Evolutionary conservation across 2,329 filamentous ascomycete species (phyloP).

Genomic region (Fusarium hainanense): DNA sequence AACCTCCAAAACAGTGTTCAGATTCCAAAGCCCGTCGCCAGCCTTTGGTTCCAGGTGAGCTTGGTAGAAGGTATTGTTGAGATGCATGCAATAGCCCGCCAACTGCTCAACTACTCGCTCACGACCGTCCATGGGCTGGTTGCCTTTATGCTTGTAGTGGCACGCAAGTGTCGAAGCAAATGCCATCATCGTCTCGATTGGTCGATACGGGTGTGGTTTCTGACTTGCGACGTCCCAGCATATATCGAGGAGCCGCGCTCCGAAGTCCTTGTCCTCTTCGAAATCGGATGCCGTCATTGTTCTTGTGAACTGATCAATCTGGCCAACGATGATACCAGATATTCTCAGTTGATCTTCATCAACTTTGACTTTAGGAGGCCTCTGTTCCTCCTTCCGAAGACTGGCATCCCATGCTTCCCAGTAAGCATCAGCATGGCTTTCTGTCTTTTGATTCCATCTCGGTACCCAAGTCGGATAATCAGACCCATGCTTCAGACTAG

Average conservation of each 20-base stretch:
- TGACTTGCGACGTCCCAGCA: constrained; percentile 4
- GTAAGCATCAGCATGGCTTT: constrained; percentile 6
- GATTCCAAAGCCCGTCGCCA: not conserved
- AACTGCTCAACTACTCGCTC: constrained; percentile 10
- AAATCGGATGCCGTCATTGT: not conserved
- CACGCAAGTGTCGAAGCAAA: constrained; percentile 9
- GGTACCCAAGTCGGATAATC: constrained; percentile 9
- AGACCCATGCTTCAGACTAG: not conserved
- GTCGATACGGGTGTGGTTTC: not conserved
- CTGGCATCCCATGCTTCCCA: constrained; percentile 22
- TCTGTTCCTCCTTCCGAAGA: constrained; percentile 1
- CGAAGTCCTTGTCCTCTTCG: not conserved
- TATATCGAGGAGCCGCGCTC: not conserved
- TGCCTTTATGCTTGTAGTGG: not conserved
- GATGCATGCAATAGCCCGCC: constrained; percentile 3
- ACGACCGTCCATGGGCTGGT: not conserved
- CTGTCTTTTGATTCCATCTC: constrained; percentile 1
- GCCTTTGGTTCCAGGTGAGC: not conserved
- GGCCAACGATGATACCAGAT: not conserved
- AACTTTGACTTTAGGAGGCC: not conserved
- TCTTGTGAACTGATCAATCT: constrained; percentile 6
- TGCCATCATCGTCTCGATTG: not conserved
- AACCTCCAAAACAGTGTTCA: not conserved
- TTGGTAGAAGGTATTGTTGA: not conserved
- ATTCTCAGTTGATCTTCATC: not conserved